Evolutionary conservation across 1,139 yeast genomes (phyloP).

Genomic region (Hansenula anomala): DNA sequence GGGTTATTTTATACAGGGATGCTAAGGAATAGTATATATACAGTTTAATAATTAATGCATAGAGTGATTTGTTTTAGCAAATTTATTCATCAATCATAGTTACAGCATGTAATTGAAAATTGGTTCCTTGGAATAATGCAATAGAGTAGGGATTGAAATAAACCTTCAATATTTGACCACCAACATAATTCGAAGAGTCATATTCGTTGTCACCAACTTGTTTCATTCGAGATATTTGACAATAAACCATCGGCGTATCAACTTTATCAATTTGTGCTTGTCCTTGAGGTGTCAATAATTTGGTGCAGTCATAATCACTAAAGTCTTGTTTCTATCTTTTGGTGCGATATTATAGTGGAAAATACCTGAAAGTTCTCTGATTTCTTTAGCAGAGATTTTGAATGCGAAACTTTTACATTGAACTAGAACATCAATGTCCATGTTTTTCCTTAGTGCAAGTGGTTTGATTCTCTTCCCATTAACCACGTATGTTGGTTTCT

Average conservation of each 20-base stretch:
- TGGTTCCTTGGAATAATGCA: constrained; percentile 5
- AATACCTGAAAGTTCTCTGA: constrained; percentile 58
- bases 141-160: constrained; percentile 35
- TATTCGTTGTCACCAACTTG: constrained; percentile 27
- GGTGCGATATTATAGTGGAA: constrained; percentile 40
- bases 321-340: constrained; percentile 25
- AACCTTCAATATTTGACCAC: constrained; percentile 35
- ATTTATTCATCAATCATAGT: too few relatives aligned
- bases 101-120: neutral
- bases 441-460: constrained; percentile 15
- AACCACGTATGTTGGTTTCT: constrained; percentile 7
- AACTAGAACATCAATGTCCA: constrained; percentile 33
- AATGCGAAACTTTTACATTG: constrained; percentile 54
- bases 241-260: constrained; percentile 51
- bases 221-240: constrained; percentile 32
- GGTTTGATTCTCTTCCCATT: constrained; percentile 25
- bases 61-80: too few relatives aligned
- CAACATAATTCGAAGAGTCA: constrained; percentile 35
- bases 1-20: too few relatives aligned
- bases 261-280: constrained; percentile 47
- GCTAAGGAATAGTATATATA: neutral
- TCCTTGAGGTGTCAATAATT: constrained; percentile 56
- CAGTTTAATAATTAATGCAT: neutral
- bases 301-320: constrained; percentile 53
- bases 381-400: constrained; percentile 45